Conservation (phyloP, 2,329 filamentous ascomycete species). For the Emmonsiellopsis sp. region DNA sequence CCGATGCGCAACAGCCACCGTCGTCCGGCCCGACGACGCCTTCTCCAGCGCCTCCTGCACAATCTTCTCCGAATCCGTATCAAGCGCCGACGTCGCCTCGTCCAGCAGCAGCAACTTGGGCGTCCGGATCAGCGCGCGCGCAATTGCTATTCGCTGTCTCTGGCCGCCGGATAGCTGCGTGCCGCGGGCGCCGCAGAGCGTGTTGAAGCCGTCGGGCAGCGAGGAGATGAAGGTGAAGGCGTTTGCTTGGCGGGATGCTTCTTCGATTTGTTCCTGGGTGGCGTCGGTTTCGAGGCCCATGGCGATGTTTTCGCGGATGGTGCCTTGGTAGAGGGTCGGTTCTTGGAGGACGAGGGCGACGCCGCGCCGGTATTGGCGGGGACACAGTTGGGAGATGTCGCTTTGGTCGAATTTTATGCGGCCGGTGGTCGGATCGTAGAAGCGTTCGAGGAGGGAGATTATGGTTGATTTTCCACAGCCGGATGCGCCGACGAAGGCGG, state of each 20-base stretch:
- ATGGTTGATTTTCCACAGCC: slow-evolving; percentile 60
- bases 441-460: slow-evolving; percentile 52
- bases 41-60: slow-evolving; percentile 24
- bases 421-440: slow-evolving; percentile 62
- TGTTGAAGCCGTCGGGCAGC: slow-evolving; percentile 29
- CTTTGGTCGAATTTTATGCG: slow-evolving; percentile 49
- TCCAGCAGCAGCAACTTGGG: slow-evolving; percentile 33
- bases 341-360: slow-evolving; percentile 69
- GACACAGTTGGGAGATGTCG: slow-evolving; percentile 51
- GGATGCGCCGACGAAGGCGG: slow-evolving; percentile 49
- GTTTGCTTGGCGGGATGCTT: slow-evolving; percentile 29
- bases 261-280: slow-evolving; percentile 22
- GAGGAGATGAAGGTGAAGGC: slow-evolving; percentile 30
- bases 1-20: slow-evolving; percentile 81
- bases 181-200: slow-evolving; percentile 26
- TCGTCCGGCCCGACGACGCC: slow-evolving; percentile 67
- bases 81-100: slow-evolving; percentile 35
- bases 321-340: slow-evolving; percentile 61
- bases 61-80: slow-evolving; percentile 28
- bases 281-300: slow-evolving; percentile 38
- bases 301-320: slow-evolving; percentile 60
- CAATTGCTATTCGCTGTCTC: slow-evolving; percentile 35
- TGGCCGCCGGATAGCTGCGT: slow-evolving; percentile 33
- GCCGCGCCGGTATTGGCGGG: slow-evolving; percentile 53
- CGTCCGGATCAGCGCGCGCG: slow-evolving; percentile 33